Evolutionary conservation across 345 rosid genomes (phyloP).

Genomic region (Eucalyptus brandiana): DNA sequence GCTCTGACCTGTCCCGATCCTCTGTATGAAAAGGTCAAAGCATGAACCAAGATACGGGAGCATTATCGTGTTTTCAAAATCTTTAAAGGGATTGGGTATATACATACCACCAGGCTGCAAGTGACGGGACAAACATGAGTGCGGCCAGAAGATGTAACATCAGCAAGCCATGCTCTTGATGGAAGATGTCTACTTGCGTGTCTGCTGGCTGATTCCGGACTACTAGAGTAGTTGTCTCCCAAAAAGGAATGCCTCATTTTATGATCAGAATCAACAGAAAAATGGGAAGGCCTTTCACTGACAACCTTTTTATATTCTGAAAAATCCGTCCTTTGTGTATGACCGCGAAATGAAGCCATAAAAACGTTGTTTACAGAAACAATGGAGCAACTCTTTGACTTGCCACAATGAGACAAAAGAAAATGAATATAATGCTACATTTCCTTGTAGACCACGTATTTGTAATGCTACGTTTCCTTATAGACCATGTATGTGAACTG

Average conservation of each 20-base stretch:
- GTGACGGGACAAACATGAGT: slow-evolving; percentile 82
- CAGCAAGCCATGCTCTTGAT: slow-evolving; percentile 68
- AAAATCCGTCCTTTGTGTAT: slow-evolving; percentile 33
- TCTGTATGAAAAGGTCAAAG: slow-evolving; percentile 24
- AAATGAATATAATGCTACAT: too few species aligned
- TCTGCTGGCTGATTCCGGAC: slow-evolving; percentile 38
- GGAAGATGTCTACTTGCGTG: slow-evolving; percentile 68
- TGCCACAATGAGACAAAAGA: too few species aligned
- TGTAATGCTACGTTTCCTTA: not conserved
- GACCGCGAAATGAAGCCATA: slow-evolving; percentile 47
- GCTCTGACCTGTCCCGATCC: slow-evolving; percentile 61
- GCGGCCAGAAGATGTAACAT: slow-evolving; percentile 65
- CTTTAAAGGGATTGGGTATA: not conserved
- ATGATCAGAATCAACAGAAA: slow-evolving; percentile 15
- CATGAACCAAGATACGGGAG: not conserved
- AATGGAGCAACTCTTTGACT: too few species aligned
- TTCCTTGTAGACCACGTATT: too few species aligned
- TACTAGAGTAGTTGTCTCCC: slow-evolving; percentile 22
- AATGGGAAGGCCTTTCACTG: slow-evolving; percentile 18
- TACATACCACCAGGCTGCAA: slow-evolving; percentile 37
- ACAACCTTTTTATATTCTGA: slow-evolving; percentile 18
- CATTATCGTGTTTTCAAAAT: not conserved
- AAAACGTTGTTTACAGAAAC: not conserved
- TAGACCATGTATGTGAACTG: too few species aligned
- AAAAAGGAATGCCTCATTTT: slow-evolving; percentile 6